Conservation (phyloP, 768 basidiomycete species). For the Suillus weaverae region DNA sequence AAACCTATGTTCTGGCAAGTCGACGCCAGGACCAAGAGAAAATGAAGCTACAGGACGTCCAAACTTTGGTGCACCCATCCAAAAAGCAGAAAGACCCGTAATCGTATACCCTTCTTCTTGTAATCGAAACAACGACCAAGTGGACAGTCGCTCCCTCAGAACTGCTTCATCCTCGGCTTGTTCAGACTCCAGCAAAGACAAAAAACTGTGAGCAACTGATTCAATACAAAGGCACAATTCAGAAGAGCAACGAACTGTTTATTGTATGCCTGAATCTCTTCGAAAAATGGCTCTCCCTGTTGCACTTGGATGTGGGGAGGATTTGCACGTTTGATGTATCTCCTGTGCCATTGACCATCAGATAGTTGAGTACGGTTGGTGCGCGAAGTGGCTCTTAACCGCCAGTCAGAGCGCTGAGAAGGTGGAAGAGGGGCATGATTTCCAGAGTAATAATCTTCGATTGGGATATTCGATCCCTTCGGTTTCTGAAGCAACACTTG, state of each 20-base stretch:
- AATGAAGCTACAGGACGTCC: constrained; percentile 71
- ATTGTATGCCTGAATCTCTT: constrained; percentile 54
- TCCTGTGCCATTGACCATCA: constrained; percentile 16
- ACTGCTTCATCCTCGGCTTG: constrained; percentile 62
- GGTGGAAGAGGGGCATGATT: constrained; percentile 25
- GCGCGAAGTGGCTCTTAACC: constrained; percentile 52
- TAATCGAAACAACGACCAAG: constrained; percentile 63
- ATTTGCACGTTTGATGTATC: constrained; percentile 39
- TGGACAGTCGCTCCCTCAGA: constrained; percentile 60
- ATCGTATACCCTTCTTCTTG: constrained; percentile 73
- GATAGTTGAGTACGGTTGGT: constrained; percentile 14
- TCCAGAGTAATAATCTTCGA: constrained; percentile 31
- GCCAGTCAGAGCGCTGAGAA: constrained; percentile 58
- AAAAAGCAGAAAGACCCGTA: constrained; percentile 64
- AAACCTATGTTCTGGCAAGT: constrained; percentile 66
- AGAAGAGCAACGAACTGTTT: constrained; percentile 42
- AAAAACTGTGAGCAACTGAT: constrained; percentile 39
- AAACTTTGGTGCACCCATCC: constrained; percentile 63
- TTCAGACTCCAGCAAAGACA: constrained; percentile 53
- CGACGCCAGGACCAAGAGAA: constrained; percentile 57
- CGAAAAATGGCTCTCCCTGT: constrained; percentile 44
- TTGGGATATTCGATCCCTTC: constrained; percentile 23
- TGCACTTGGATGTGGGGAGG: constrained; percentile 36
- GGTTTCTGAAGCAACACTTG: constrained; percentile 14
- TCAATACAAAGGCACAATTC: neutral